Base-by-base conservation (phyloP, 1,284 basidiomycete species). In the Xanthoconium separans region DNA sequence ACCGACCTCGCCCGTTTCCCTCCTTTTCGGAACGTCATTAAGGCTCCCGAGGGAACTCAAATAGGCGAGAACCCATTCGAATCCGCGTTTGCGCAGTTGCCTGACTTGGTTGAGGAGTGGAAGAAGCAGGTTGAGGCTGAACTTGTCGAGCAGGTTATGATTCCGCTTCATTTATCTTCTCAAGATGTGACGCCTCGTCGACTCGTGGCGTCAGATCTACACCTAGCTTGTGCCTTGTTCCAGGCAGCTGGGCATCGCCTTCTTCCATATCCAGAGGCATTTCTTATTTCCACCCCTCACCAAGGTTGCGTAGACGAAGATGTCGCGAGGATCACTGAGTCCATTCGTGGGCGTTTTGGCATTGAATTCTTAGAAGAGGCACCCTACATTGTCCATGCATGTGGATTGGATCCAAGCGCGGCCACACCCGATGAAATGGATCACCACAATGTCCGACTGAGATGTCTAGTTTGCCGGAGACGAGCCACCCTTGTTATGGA, bases 341-440 rank as follows among this genome's bases (percentile, higher is more conserved):
- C 47, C 1, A 7, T 44, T 12, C 1, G 6, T 13, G 13, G 20
- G 2, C 33, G 31, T 42, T 33, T 31, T 4, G 0, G 9, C 0
- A 4, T 60, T 8, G 16, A 15, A 40, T 40, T 47, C 12, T 27
- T 55, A 27, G 22, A 27, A 3, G 50, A 44, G 3, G 61, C 55
- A n/a, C 45, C 54, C 5, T 42, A 56, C 20, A 46, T 63, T 8
- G 43, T 62, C 18, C 24, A 45, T 18, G 44, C 53, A 1, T 64
- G 61, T 16, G 59, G 59, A 7, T n/a, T 64, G 16, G 62, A 68
- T 50, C 64, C 64, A 20, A 39, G 30, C 6, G 53, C 56, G 3
- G 59, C 61, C n/a, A 62, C 57, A 8, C 33, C 24, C 2, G 51
- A 54, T 3, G 64, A 68, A 12, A 56, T 64, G 64, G 54, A 65